Conservation (phyloP, 345 rosid species). For the Aquilaria sinensis region DNA sequence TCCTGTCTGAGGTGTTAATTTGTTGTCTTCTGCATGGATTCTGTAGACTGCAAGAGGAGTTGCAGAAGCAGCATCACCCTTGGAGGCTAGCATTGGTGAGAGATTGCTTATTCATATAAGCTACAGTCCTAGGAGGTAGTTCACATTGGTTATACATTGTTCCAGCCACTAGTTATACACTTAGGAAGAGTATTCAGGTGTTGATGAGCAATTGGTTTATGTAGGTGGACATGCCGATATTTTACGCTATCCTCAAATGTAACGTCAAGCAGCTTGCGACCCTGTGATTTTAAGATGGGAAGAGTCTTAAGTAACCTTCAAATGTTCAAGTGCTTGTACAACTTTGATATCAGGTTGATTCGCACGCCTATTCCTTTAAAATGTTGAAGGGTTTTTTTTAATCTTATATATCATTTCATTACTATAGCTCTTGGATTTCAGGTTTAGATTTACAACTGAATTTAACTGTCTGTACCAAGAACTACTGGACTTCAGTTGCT, state of each 20-base stretch:
- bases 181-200: neutral
- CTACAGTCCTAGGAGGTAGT: conserved; percentile 84
- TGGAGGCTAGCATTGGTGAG: conserved; percentile 43
- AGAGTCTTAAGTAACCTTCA: conserved; percentile 66
- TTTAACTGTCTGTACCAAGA: neutral
- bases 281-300: conserved; percentile 91
- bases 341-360: conserved; percentile 64
- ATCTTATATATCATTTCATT: neutral
- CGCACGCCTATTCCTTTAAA: neutral
- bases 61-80: conserved; percentile 54
- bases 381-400: neutral
- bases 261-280: conserved; percentile 61
- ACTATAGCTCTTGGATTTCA: neutral
- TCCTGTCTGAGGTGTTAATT: neutral
- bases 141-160: neutral
- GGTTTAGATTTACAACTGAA: neutral
- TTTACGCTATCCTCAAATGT: conserved; percentile 54
- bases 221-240: conserved; percentile 82
- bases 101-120: conserved; percentile 73
- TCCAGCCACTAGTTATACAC: neutral
- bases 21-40: conserved; percentile 8
- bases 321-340: conserved; percentile 69
- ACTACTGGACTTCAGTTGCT: conserved; percentile 1
- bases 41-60: conserved; percentile 68
- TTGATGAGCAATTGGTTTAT: conserved; percentile 13